Conservation (phyloP, 2,329 filamentous ascomycete species). For the Achaetomium macrosporum region DNA sequence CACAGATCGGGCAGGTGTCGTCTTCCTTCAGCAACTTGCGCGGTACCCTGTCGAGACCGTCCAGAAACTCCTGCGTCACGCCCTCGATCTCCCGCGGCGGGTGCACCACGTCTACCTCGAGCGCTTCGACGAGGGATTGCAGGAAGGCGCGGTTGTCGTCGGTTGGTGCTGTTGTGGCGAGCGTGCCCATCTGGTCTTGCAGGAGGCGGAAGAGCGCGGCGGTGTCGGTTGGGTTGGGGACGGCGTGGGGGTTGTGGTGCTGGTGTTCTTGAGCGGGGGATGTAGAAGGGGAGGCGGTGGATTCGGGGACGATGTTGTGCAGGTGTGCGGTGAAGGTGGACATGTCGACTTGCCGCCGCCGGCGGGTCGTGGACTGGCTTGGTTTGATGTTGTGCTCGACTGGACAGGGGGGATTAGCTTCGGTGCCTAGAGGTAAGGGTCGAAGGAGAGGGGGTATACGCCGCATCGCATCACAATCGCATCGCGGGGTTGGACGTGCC, state of each 20-base stretch:
- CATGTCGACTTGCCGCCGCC: conserved; percentile 56
- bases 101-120: conserved; percentile 47
- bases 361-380: conserved; percentile 33
- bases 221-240: conserved; percentile 55
- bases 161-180: conserved; percentile 44
- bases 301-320: conserved; percentile 41
- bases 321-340: conserved; percentile 56
- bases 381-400: conserved; percentile 60
- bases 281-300: background rate
- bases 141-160: conserved; percentile 46
- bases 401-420: conserved; percentile 27
- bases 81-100: conserved; percentile 49
- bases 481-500: conserved; percentile 7
- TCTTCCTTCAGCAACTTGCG: conserved; percentile 45
- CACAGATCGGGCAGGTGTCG: conserved; percentile 58
- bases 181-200: conserved; percentile 52
- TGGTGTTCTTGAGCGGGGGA: background rate
- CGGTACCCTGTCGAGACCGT: conserved; percentile 52
- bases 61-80: conserved; percentile 54
- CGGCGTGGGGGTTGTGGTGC: conserved; percentile 50
- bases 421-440: background rate
- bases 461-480: conserved; percentile 4
- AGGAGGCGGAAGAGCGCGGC: conserved; percentile 53
- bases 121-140: conserved; percentile 39
- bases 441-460: background rate